These are phyloP conservation scores for Hygrocybe coccinea DNA, from an alignment of 768 basidiomycete species.

Conservation along the genomic window DNA sequence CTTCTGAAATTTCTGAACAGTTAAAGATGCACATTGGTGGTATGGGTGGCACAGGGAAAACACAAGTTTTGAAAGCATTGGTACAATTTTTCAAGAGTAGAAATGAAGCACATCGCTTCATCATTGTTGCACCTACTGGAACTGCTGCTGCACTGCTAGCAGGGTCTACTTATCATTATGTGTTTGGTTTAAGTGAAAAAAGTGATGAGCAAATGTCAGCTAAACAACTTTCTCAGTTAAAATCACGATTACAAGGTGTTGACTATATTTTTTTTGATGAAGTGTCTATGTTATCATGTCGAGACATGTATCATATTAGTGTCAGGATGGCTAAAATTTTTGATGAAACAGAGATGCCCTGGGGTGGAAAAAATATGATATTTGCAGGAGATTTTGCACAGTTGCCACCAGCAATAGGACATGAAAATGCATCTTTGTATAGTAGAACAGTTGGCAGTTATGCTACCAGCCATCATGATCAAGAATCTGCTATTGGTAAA, in stretches of 20 bases:
- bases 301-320: conserved; percentile 29
- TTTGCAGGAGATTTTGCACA: conserved; percentile 39
- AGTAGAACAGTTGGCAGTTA: conserved; percentile 5
- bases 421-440: conserved; percentile 16
- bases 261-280: conserved; percentile 37
- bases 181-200: conserved; percentile 7
- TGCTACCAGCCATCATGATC: neutral
- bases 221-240: conserved; percentile 5
- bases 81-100: conserved; percentile 18
- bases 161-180: conserved; percentile 24
- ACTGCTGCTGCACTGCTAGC: conserved; percentile 22
- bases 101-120: conserved; percentile 24
- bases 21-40: conserved; percentile 34
- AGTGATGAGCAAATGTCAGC: neutral
- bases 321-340: conserved; percentile 18
- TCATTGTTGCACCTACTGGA: conserved; percentile 26
- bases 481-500: conserved; percentile 20
- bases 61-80: conserved; percentile 28
- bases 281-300: conserved; percentile 38
- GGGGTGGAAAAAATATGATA: conserved; percentile 35
- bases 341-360: too few species aligned
- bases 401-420: conserved; percentile 20
- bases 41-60: too few species aligned
- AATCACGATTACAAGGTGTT: conserved; percentile 10
- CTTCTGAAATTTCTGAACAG: conserved; percentile 11